Percentiles rank a stretch among this genome's conserved stretches.
Conservation (phyloP, 2,329 filamentous ascomycete genomes). For the Gyromitra esculenta region DNA sequence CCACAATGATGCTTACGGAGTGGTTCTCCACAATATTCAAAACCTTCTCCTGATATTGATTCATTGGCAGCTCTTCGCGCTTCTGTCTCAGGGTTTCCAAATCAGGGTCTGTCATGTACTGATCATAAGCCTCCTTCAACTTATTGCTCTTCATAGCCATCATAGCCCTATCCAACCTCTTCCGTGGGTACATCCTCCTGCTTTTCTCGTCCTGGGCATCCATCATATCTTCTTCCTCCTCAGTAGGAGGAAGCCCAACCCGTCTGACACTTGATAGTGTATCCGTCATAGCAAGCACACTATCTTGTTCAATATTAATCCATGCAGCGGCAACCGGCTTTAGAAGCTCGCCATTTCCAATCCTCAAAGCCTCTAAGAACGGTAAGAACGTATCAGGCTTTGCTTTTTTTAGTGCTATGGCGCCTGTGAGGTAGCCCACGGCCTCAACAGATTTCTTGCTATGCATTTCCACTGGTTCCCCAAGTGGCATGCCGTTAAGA, state of each 20-base stretch:
- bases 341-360: conserved; percentile 59
- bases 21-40: conserved; percentile 61
- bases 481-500: conserved; percentile 58
- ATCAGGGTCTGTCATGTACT: conserved; percentile 55
- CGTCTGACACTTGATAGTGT: conserved; percentile 59
- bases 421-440: conserved; percentile 60
- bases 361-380: conserved; percentile 59
- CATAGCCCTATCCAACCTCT: conserved; percentile 39
- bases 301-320: conserved; percentile 58
- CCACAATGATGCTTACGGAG: conserved; percentile 63
- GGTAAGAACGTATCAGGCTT: conserved; percentile 59
- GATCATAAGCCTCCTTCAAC: conserved; percentile 54
- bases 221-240: conserved; percentile 52
- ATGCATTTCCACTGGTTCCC: conserved; percentile 58
- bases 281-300: conserved; percentile 60
- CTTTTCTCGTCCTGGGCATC: conserved; percentile 34
- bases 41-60: conserved; percentile 59
- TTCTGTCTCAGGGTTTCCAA: conserved; percentile 58
- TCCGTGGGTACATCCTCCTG: conserved; percentile 34
- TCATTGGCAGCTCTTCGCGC: conserved; percentile 62
- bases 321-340: conserved; percentile 58
- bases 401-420: conserved; percentile 59
- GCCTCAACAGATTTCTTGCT: conserved; percentile 60
- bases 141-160: conserved; percentile 51
- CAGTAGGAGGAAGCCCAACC: conserved; percentile 59